Base-by-base conservation (phyloP, 129 eudicot species). In the Cynara cardunculus region DNA sequence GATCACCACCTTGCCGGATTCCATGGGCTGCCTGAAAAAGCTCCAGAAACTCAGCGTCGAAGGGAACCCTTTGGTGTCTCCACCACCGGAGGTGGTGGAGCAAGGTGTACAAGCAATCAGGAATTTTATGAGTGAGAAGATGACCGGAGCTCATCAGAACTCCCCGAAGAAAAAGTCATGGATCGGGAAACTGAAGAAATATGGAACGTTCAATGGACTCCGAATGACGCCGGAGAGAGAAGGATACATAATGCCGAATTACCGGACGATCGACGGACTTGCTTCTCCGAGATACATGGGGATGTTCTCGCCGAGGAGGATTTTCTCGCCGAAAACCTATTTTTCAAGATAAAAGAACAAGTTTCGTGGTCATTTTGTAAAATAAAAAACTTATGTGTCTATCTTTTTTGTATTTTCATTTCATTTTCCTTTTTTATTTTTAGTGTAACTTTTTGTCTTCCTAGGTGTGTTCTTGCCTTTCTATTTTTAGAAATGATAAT, bases 1-100 rank as follows among this genome's bases (percentile, higher is more conserved):
- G 22, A 82, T 94, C 70, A 59, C 90, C n/a, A 14, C 81, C 0
- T 77, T 94, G 12, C 98, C 98, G 0, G 89, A 89, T 25, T 94
- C 98, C 30, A 69, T 94, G 0, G 97, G 97, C 16, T 91, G 98
- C 76, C 81, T 94, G 3, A 87, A 87, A 71, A 72, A 62, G 85
- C 89, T 94, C 26, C 89, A 83, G 65, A 94, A 88, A 91, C 97
- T 94, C 24, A 75, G 89, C 24, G 93, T 94, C 0, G 97, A 91
- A 26, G 98, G 98, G 14, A 94, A 94, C 61, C 98, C 97, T 0
- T 72, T 94, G 35, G 91, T 87, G 25, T 87, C 89, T 1, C 98
- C 98, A 0, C 93, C 98, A 0, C 34, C 30, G 77, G 96, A 91
- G 39, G 96, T 94, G 4, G 83, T 91, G 4, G 98, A 90, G 83